Conservation (phyloP, 495 filamentous ascomycete species). For the Polyplosphaeria fusca region DNA sequence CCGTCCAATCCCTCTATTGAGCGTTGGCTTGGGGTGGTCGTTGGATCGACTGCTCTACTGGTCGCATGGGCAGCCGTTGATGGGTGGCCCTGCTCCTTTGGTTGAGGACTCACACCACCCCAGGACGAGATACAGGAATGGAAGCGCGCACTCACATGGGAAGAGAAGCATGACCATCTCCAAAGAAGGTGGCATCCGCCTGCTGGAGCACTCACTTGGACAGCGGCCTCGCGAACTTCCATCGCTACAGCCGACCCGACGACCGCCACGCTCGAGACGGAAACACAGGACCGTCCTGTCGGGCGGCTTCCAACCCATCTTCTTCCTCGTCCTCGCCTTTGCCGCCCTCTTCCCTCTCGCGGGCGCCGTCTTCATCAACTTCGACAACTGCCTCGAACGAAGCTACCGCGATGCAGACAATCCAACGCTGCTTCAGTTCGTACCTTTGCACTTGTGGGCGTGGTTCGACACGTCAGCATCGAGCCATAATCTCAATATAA, state of each 20-base stretch:
- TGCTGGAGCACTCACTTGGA: not conserved
- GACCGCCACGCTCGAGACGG: constrained; percentile 22
- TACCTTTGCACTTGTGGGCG: constrained; percentile 68
- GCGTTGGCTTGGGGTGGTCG: not conserved
- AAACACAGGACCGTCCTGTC: constrained; percentile 6
- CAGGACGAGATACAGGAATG: constrained; percentile 12
- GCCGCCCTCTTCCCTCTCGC: constrained; percentile 16
- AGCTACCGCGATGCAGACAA: constrained; percentile 38
- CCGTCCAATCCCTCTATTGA: not conserved
- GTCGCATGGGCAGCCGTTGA: constrained; percentile 14
- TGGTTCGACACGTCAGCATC: constrained; percentile 60
- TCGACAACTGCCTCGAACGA: constrained; percentile 76
- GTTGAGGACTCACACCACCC: not conserved
- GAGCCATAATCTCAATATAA: constrained; percentile 69
- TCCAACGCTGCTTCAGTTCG: constrained; percentile 70
- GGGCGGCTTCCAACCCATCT: not conserved
- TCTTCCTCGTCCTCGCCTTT: constrained; percentile 22
- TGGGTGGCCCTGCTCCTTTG: not conserved
- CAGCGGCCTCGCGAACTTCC: constrained; percentile 14
- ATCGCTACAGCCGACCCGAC: constrained; percentile 12
- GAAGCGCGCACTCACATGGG: not conserved
- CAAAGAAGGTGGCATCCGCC: not conserved
- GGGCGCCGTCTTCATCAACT: constrained; percentile 62
- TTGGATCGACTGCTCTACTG: not conserved
- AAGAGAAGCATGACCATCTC: constrained; percentile 1